These are phyloP conservation scores for Zygoascus biomembranicola DNA, from an alignment of 805 yeast species.

Conservation along the genomic window DNA sequence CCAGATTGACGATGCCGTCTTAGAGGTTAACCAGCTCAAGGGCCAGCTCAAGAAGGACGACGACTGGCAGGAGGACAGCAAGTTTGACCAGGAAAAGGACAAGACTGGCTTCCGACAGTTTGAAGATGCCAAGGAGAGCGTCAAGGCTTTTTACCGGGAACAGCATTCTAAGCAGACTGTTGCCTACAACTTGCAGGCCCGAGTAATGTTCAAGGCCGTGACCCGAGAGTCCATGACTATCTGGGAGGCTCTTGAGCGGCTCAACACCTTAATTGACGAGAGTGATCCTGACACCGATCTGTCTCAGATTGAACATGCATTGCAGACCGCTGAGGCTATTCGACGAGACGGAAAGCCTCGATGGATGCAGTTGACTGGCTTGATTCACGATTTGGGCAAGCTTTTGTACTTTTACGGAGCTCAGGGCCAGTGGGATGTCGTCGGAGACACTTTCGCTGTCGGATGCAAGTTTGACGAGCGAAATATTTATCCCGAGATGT, in stretches of 20 bases:
- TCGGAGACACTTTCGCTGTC: conserved; percentile 71
- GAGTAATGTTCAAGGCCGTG: conserved; percentile 63
- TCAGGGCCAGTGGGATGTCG: conserved; percentile 74
- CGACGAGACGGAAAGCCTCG: conserved; percentile 58
- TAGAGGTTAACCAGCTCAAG: conserved; percentile 15
- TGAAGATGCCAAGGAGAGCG: conserved; percentile 61
- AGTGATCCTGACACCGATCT: conserved; percentile 70
- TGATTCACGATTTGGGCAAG: conserved; percentile 66
- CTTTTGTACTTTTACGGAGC: conserved; percentile 62
- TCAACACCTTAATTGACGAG: conserved; percentile 58
- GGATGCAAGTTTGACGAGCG: conserved; percentile 58
- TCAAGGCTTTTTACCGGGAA: conserved; percentile 55
- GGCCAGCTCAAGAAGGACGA: neutral
- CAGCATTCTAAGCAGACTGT: conserved; percentile 67
- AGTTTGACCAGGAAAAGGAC: conserved; percentile 23
- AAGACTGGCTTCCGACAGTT: conserved; percentile 49
- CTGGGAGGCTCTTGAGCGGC: conserved; percentile 60
- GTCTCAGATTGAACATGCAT: conserved; percentile 66
- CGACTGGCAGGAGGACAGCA: conserved; percentile 15
- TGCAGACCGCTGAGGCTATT: conserved; percentile 71
- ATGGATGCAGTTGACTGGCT: conserved; percentile 70
- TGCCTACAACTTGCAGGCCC: conserved; percentile 61
- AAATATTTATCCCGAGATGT: conserved; percentile 53
- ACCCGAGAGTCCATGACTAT: conserved; percentile 58
- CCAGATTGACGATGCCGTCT: conserved; percentile 15